Evolutionary conservation across 768 basidiomycete species (phyloP).

Genomic region (Aureoboletus auriporus): DNA sequence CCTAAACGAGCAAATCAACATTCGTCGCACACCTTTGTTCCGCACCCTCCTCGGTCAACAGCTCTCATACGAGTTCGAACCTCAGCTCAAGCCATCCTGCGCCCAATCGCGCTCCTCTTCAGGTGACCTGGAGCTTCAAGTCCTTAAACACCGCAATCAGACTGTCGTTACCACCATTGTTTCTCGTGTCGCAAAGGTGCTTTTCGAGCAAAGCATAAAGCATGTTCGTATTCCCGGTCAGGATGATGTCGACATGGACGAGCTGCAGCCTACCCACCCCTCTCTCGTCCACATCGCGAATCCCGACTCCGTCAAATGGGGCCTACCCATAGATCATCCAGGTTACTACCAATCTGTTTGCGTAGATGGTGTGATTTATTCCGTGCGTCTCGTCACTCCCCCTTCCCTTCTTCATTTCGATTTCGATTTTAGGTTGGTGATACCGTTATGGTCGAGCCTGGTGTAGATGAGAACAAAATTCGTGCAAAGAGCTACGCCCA

Average conservation of each 20-base stretch:
- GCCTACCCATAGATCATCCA: slow-evolving; percentile 14
- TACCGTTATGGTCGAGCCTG: slow-evolving; percentile 58
- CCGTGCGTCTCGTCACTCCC: slow-evolving; percentile 33
- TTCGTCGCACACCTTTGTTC: slow-evolving; percentile 40
- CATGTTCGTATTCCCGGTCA: slow-evolving; percentile 31
- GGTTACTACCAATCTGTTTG: slow-evolving; percentile 42
- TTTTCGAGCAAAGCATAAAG: slow-evolving; percentile 45
- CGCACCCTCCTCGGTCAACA: slow-evolving; percentile 29
- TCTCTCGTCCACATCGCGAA: slow-evolving; percentile 27
- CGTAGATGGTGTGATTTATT: slow-evolving; percentile 57
- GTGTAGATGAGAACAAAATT: slow-evolving; percentile 41
- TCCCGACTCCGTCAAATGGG: slow-evolving; percentile 35
- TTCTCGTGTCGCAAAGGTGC: slow-evolving; percentile 39
- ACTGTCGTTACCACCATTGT: slow-evolving; percentile 47
- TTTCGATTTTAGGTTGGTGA: slow-evolving; percentile 50
- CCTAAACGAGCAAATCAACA: slow-evolving; percentile 31
- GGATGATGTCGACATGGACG: slow-evolving; percentile 25
- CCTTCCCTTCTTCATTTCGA: slow-evolving; percentile 7
- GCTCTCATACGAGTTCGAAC: slow-evolving; percentile 19
- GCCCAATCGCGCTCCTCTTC: slow-evolving; percentile 9
- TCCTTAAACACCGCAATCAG: slow-evolving; percentile 34
- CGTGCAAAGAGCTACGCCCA: slow-evolving; percentile 39
- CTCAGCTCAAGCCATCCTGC: slow-evolving; percentile 8
- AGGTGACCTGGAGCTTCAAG: slow-evolving; percentile 24
- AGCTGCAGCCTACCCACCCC: slow-evolving; percentile 4